Percentiles rank a stretch among this genome's conserved stretches.
These are phyloP conservation scores for Fusarium liriodendri DNA, from an alignment of 2,329 filamentous ascomycete genomes.

Conservation along the genomic window DNA sequence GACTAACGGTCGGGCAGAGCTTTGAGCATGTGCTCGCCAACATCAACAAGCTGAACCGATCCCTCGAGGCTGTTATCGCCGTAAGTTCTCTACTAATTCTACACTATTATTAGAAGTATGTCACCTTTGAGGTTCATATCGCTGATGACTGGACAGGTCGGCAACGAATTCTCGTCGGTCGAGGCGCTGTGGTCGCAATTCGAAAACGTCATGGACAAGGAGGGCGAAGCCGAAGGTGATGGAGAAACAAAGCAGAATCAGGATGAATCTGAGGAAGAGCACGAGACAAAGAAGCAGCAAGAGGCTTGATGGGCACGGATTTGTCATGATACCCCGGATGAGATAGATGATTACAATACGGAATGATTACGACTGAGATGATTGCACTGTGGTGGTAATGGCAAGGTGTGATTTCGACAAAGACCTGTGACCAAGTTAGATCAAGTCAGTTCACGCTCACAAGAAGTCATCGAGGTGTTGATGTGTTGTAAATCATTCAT, in stretches of 20 bases:
- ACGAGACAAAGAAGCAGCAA: conserved; percentile 28
- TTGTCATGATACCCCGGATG: conserved; percentile 32
- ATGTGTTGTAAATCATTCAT: background rate
- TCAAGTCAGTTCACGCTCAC: background rate
- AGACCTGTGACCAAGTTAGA: background rate
- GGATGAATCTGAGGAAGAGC: background rate
- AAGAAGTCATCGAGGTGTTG: background rate
- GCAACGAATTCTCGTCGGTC: conserved; percentile 97
- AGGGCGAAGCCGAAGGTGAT: conserved; percentile 58
- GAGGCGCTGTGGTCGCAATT: conserved; percentile 98
- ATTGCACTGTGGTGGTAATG: background rate
- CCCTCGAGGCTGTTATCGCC: conserved; percentile 88
- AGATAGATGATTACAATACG: conserved; percentile 2
- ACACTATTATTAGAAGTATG: too few species aligned
- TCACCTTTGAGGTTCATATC: too few species aligned
- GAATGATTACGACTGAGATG: background rate
- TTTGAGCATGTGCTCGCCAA: conserved; percentile 95
- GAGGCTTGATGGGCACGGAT: conserved; percentile 13
- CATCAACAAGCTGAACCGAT: conserved; percentile 94
- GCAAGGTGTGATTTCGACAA: background rate
- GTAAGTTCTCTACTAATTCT: conserved; percentile 60
- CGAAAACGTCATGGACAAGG: conserved; percentile 92
- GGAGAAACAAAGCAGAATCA: conserved; percentile 34
- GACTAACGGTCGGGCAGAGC: conserved; percentile 55
- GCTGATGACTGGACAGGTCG: conserved; percentile 66